Evolutionary conservation across 495 filamentous ascomycete genomes (phyloP).

Genomic region (Penicillium longicatenatum): DNA sequence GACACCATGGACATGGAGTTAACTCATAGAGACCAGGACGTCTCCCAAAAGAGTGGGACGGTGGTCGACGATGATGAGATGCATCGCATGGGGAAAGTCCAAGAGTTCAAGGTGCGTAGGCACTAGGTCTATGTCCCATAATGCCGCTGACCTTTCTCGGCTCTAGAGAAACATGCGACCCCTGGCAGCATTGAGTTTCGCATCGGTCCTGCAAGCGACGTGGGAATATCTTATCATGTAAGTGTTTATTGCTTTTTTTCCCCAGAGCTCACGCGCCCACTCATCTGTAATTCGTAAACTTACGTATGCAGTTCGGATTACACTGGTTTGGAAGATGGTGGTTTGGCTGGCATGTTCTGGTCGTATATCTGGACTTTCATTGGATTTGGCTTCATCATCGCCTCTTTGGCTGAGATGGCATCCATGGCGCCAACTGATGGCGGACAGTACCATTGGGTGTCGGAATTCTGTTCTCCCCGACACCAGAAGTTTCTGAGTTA

Average conservation of each 20-base stretch:
- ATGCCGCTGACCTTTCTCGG: too few species aligned
- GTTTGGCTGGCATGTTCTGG: conserved; percentile 33
- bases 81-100: conserved; percentile 17
- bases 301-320: conserved; percentile 15
- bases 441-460: conserved; percentile 53
- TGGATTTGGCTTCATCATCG: conserved; percentile 34
- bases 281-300: background rate
- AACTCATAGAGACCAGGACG: background rate
- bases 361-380: conserved; percentile 37
- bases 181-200: conserved; percentile 29
- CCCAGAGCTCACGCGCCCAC: too few species aligned
- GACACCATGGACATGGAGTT: conserved; percentile 7
- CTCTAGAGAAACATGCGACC: conserved; percentile 29
- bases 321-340: conserved; percentile 21
- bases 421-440: conserved; percentile 39
- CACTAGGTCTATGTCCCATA: too few species aligned
- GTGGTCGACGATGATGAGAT: conserved; percentile 13
- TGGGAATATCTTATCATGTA: conserved; percentile 33
- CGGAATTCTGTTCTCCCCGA: conserved; percentile 45
- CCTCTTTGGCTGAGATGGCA: conserved; percentile 43
- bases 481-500: conserved; percentile 50
- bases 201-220: conserved; percentile 30
- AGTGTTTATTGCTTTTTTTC: background rate
- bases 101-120: conserved; percentile 15
- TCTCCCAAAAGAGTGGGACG: background rate